phyloP scores from a whole-genome alignment of 192 early-diverging fungal genomes.

The Thamnidium elegans region DNA sequence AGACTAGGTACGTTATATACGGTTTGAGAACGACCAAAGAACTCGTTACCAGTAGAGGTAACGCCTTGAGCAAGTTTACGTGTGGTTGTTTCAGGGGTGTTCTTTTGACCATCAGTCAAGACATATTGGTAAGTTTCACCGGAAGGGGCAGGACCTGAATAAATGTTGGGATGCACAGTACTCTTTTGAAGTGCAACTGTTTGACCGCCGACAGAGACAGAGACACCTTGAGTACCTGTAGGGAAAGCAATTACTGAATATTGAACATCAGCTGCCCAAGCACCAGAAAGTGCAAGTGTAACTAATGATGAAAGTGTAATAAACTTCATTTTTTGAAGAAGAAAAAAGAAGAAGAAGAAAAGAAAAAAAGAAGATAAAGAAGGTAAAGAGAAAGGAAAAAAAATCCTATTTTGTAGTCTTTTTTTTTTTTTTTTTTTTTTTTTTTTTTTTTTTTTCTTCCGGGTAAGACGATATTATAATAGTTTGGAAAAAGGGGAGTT shows the following conservation, averaged over 20 bases:
- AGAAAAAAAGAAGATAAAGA: conserved; percentile 3
- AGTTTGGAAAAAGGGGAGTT: background rate
- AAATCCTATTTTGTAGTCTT: too few relatives aligned
- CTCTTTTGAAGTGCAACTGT: conserved; percentile 15
- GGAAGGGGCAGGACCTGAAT: conserved; percentile 25
- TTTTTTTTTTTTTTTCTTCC: too few relatives aligned
- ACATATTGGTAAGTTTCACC: conserved; percentile 34
- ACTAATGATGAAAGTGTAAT: conserved; percentile 9
- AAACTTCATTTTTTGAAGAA: conserved; percentile 21
- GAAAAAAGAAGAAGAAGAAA: background rate
- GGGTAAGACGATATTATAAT: too few relatives aligned
- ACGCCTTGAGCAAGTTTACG: conserved; percentile 26
- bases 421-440: too few relatives aligned
- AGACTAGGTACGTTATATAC: conserved; percentile 30
- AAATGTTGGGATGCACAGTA: conserved; percentile 25
- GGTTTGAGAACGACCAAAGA: conserved; percentile 46
- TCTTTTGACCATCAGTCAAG: conserved; percentile 12
- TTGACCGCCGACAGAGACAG: conserved; percentile 34
- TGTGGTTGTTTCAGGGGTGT: conserved; percentile 21
- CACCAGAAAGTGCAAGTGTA: conserved; percentile 16
- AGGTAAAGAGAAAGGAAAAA: background rate
- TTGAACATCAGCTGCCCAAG: conserved; percentile 28
- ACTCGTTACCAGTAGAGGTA: conserved; percentile 43
- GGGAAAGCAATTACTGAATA: conserved; percentile 38
- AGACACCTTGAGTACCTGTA: conserved; percentile 15